Evolutionary conservation across 2,329 filamentous ascomycete genomes (phyloP).

Genomic region (Blumeria hordei): DNA sequence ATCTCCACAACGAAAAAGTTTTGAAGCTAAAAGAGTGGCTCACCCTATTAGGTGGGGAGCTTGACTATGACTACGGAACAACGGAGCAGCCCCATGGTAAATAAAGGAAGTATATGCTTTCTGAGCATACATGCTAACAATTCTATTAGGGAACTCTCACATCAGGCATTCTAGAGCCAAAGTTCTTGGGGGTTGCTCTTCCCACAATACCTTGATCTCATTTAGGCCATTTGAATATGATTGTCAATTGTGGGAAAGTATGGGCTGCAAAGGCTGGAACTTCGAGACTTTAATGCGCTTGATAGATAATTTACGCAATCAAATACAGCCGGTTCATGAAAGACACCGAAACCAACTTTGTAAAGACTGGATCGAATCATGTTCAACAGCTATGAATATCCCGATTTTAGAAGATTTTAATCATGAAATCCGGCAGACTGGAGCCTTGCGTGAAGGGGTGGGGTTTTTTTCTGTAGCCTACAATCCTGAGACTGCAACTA

Average conservation of each 20-base stretch:
- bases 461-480: constrained; percentile 84
- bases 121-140: constrained; percentile 4
- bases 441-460: constrained; percentile 49
- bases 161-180: constrained; percentile 85
- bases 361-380: constrained; percentile 70
- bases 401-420: constrained; percentile 74
- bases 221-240: constrained; percentile 84
- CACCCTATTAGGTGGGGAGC: constrained; percentile 56
- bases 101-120: constrained; percentile 16
- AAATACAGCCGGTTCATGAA: constrained; percentile 68
- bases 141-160: constrained; percentile 49
- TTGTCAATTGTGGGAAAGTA: constrained; percentile 56
- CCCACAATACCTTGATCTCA: constrained; percentile 82
- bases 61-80: constrained; percentile 80
- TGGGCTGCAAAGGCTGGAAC: constrained; percentile 66
- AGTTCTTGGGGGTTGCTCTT: constrained; percentile 78
- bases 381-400: constrained; percentile 54
- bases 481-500: constrained; percentile 66
- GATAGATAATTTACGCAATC: constrained; percentile 66
- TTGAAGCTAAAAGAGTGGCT: constrained; percentile 76
- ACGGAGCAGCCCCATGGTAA: constrained; percentile 74
- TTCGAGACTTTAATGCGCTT: constrained; percentile 67
- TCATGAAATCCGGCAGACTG: constrained; percentile 50
- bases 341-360: constrained; percentile 77
- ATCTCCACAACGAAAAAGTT: constrained; percentile 71